Conservation (phyloP, 225 moss, liverwort and hornwort species). For the Polytrichum formosum region DNA sequence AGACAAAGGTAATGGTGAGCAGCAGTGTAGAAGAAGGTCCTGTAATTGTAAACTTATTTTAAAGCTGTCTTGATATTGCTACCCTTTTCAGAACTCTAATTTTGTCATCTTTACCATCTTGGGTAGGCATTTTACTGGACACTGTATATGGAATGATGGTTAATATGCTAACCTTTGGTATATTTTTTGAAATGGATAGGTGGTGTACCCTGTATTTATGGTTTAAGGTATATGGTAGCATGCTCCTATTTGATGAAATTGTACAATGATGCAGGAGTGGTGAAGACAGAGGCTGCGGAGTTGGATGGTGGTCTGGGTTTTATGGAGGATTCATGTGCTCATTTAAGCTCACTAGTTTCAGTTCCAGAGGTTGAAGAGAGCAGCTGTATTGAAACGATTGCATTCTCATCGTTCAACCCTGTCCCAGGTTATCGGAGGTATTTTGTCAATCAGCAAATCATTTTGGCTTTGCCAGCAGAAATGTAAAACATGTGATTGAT, state of each 20-base stretch:
- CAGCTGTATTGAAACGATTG: conserved; percentile 73
- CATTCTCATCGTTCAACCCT: conserved; percentile 93
- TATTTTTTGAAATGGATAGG: too few relatives aligned
- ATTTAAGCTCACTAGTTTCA: conserved; percentile 55
- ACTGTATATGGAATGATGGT: too few relatives aligned
- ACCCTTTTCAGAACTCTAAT: too few relatives aligned
- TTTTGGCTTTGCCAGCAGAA: too few relatives aligned
- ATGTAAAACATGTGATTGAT: too few relatives aligned
- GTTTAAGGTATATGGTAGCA: neutral
- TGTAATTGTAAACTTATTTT: too few relatives aligned
- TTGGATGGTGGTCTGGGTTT: conserved; percentile 87
- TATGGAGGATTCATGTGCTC: conserved; percentile 76
- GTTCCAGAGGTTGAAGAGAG: conserved; percentile 48
- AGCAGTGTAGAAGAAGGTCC: too few relatives aligned
- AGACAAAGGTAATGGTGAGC: conserved; percentile 28
- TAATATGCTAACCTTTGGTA: too few relatives aligned
- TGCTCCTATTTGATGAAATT: neutral
- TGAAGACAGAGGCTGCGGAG: conserved; percentile 72
- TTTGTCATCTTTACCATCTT: too few relatives aligned
- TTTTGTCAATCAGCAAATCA: conserved; percentile 1
- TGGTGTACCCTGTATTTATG: neutral
- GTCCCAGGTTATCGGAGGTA: conserved; percentile 93
- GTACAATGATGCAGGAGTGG: conserved; percentile 22
- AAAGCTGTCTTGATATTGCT: too few relatives aligned
- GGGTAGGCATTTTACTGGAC: too few relatives aligned